These are phyloP conservation scores for Lipomyces kockii DNA, from an alignment of 805 yeast genomes.

Conservation along the genomic window DNA sequence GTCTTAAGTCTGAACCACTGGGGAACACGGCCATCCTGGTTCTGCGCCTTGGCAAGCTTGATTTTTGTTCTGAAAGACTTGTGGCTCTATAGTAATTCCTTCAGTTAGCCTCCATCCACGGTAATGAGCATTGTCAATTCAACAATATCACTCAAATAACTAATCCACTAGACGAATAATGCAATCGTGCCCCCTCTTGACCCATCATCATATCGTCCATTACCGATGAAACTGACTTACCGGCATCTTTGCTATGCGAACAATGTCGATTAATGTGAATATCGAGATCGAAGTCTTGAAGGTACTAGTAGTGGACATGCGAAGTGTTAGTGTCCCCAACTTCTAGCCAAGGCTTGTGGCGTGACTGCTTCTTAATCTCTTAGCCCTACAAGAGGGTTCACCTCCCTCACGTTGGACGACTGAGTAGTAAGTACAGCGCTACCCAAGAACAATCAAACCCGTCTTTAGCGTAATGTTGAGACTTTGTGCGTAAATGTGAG, in stretches of 20 bases:
- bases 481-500: too few species aligned
- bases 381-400: too few species aligned
- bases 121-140: background rate
- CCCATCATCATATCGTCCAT: background rate
- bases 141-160: background rate
- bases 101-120: background rate
- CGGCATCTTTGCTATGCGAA: background rate
- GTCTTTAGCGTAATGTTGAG: too few species aligned
- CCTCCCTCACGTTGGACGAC: too few species aligned
- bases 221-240: background rate
- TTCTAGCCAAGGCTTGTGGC: background rate
- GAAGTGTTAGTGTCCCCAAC: background rate
- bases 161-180: background rate
- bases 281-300: background rate
- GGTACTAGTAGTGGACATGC: background rate
- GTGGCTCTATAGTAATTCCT: conserved; percentile 51
- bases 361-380: background rate
- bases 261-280: background rate
- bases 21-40: conserved; percentile 99
- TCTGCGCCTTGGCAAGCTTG: conserved; percentile 98
- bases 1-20: conserved; percentile 99
- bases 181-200: background rate
- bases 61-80: conserved; percentile 96
- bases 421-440: too few species aligned
- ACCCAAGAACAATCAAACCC: too few species aligned